phyloP scores from a whole-genome alignment of 2,329 filamentous ascomycete species.

The Colletotrichum caudatum region DNA sequence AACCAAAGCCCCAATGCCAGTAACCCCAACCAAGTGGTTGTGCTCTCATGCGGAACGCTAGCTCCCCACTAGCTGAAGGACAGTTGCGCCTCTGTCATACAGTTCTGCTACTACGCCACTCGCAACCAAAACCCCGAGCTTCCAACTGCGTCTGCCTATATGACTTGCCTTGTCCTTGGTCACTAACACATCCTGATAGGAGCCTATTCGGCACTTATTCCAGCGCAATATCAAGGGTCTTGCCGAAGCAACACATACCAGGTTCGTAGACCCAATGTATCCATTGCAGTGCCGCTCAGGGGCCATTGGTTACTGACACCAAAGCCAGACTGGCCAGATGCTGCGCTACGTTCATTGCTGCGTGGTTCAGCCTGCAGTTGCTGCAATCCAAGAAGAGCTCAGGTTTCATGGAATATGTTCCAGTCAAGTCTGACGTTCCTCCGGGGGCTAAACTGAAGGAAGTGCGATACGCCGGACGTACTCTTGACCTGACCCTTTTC shows the following conservation, averaged over 20 bases:
- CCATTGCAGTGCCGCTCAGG: neutral
- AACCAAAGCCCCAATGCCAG: neutral
- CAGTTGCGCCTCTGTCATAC: constrained; percentile 8
- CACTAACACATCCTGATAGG: constrained; percentile 23
- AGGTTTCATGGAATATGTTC: constrained; percentile 56
- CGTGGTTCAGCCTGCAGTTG: constrained; percentile 67
- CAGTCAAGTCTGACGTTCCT: constrained; percentile 47
- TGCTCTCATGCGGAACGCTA: neutral
- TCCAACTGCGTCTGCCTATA: neutral
- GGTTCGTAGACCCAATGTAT: constrained; percentile 20
- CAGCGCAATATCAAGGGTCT: constrained; percentile 44
- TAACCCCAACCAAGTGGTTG: constrained; percentile 8
- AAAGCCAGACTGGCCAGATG: constrained; percentile 64
- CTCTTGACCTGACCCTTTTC: constrained; percentile 87
- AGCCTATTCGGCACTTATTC: constrained; percentile 45
- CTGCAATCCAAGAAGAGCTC: constrained; percentile 67
- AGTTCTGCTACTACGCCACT: neutral
- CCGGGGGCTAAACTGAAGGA: constrained; percentile 46
- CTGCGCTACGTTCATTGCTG: constrained; percentile 68
- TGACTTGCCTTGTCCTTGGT: neutral
- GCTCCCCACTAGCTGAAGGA: neutral
- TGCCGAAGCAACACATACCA: constrained; percentile 44
- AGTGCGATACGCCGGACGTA: constrained; percentile 71
- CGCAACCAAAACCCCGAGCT: constrained; percentile 12
- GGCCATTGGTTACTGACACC: constrained; percentile 40